Evolutionary conservation across 495 filamentous ascomycete species (phyloP), one percentile per base, ranked within the genome.

Genomic region (Aspergillus hancockii): DNA sequence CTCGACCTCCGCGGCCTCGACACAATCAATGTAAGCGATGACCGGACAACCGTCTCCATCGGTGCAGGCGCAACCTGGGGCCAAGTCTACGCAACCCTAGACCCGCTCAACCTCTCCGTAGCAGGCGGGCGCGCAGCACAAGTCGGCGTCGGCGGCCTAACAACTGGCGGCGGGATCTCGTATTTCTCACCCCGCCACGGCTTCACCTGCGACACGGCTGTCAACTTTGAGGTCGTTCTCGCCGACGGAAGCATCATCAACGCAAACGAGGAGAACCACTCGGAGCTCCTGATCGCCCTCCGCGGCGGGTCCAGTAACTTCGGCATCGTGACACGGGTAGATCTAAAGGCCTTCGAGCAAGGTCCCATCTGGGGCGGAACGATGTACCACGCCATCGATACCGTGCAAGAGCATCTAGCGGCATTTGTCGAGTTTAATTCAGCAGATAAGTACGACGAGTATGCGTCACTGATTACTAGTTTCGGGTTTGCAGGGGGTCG

Each of bases 21-120:
- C 50, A 51, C 70, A 18, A 64, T 82, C 32, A 67, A 62, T 0
- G 63, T 83, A 12, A 67, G 72, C 8, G 54, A 58, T 3, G 70
- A 79, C 32, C 59, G 63, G 0, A 62, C 69, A 13, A 71, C 72
- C 12, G 73, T 74, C 6, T 65, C 66, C 8, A 64, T 85, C 53
- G 83, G 82, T 1, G 68, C 78, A 12, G 84, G 84, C 9, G 75
- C 75, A 50, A 67, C 70, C n/a, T 83, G 82, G 78, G 74, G 75
- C 28, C 59, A 78, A 8, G 77, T 86, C 22, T 83, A 81, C 30
- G 34, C 50, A 9, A 63, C 64, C 18, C 75, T 86, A 1, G 79
- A 82, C 28, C 69, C 73, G 13, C 65, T 75, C 2, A 70, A 72
- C 36, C 74, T 81, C 34, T 73, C 75, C 5, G 79, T 76, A 14